Evolutionary conservation across 2,329 filamentous ascomycete genomes (phyloP).

Genomic region (Fusarium bactridioides): DNA sequence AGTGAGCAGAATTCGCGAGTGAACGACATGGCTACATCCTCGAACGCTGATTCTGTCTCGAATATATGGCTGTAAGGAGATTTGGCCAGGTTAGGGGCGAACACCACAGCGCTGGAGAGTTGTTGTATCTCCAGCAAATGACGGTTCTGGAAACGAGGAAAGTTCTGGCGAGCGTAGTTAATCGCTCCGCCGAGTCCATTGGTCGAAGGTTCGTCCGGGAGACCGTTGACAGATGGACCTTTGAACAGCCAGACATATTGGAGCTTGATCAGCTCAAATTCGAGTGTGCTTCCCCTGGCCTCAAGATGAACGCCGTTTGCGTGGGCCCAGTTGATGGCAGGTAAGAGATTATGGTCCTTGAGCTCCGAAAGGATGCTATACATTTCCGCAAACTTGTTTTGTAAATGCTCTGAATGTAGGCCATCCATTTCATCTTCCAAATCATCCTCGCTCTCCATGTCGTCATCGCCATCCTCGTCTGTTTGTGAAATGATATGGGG

Average conservation of each 20-base stretch:
- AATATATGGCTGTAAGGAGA: constrained; percentile 87
- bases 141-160: constrained; percentile 75
- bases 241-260: constrained; percentile 91
- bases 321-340: constrained; percentile 88
- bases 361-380: constrained; percentile 86
- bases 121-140: constrained; percentile 83
- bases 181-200: constrained; percentile 72
- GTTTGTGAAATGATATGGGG: constrained; percentile 30
- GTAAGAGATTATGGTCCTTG: constrained; percentile 75
- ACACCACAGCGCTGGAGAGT: constrained; percentile 83
- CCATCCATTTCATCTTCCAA: constrained; percentile 37
- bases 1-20: constrained; percentile 94
- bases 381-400: constrained; percentile 86
- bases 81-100: constrained; percentile 72
- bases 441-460: constrained; percentile 45
- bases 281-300: constrained; percentile 85
- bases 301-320: constrained; percentile 76
- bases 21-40: constrained; percentile 86
- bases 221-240: constrained; percentile 62
- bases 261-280: constrained; percentile 91
- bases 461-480: constrained; percentile 46
- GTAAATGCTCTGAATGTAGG: constrained; percentile 62
- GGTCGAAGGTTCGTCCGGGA: constrained; percentile 57
- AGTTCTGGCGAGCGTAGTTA: constrained; percentile 77
- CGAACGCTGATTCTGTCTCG: constrained; percentile 77